Evolutionary conservation across 345 rosid species (phyloP), one percentile per base, ranked within the genome.

Genomic region (Eucalyptus coolabah): DNA sequence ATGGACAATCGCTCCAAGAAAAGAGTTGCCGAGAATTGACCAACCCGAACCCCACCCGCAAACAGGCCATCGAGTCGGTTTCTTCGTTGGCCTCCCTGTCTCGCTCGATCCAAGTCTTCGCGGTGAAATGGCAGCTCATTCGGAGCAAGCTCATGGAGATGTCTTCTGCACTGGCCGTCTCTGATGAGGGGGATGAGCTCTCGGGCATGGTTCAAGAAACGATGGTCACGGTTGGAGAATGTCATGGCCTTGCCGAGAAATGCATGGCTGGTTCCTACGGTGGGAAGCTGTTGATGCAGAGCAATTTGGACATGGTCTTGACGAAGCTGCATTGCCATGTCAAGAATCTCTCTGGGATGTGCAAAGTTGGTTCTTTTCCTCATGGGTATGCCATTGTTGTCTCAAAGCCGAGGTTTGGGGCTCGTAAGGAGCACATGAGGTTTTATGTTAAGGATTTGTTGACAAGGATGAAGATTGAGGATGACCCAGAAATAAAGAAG

Each of bases 201-300:
- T 91, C 95, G 1, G 92, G 90, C 88, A 50, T 95, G 89, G 32
- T 96, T 87, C 88, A 93, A 59, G 94, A 94, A 69, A 90, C 95
- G 19, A 87, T 93, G 50, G 90, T 47, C 67, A 92, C 98, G 19
- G 91, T 93, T 30, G 90, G 88, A 34, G 95, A 94, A 80, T 94
- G 97, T 63, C 89, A 72, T 90, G 96, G 93, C 92, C 97, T 96
- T 67, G 99, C 97, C 16, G 91, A 95, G 80, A 91, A 94, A 28
- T 98, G 99, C 88, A 91, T 95, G 88, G 95, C 95, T 93, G 93
- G 95, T 87, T 93, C 97, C 14, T 97, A 92, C 94, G 93, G 94
- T 86, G 99, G 99, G 32, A 97, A 97, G 96, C 98, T 98, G 30
- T 91, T 97, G 94, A 98, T 98, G 99, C 99, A 98, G 93, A 97